Base-by-base conservation (phyloP, 805 yeast species). In the Cyberlindnera misumaiensis region DNA sequence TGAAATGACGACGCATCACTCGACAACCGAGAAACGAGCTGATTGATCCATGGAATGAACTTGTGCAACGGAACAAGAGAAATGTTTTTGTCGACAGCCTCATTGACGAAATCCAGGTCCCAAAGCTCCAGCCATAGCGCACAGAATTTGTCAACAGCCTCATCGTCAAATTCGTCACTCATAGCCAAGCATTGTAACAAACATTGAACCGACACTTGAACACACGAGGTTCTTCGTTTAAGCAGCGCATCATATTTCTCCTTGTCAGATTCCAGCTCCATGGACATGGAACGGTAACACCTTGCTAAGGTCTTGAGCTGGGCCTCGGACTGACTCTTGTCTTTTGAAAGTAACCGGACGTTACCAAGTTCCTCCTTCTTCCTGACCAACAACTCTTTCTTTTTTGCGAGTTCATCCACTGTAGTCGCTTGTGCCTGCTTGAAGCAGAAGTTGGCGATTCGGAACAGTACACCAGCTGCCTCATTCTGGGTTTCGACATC, bases 1-100 rank as follows among this genome's bases (percentile, higher is more conserved):
- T 85, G 95, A 49, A 87, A 88, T 0, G 50, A 53, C 1, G 69
- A 55, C 0, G 47, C 38, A 9, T 74, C 83, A 27, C 60, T 62
- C 1, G 74, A 61, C 12, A 89, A 53, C 39, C 93, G 66, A 0
- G 97, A 85, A 3, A 84, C 67, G 32, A 89, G 67, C 54, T 89
- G 97, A 42, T 82, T 80, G 28, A 80, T 67, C 96, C 97, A 89
- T 0, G 87, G 74, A 5, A 85, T 66, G 38, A 87, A 73, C 48
- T 80, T 80, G 52, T 67, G 65, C 11, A 73, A 65, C 0, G 94
- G 83, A 14, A 85, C 59, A 0, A 36, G 34, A 0, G 51, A 36
- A 3, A 81, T 51, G 4, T 63, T 60, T 2, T 53, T 47, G 11
- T 51, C 50, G 9, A 83, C 63, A 8, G 60, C 48, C 4, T 40